Conservation (phyloP, 768 basidiomycete species). For the Mrakia hoshinonis region DNA sequence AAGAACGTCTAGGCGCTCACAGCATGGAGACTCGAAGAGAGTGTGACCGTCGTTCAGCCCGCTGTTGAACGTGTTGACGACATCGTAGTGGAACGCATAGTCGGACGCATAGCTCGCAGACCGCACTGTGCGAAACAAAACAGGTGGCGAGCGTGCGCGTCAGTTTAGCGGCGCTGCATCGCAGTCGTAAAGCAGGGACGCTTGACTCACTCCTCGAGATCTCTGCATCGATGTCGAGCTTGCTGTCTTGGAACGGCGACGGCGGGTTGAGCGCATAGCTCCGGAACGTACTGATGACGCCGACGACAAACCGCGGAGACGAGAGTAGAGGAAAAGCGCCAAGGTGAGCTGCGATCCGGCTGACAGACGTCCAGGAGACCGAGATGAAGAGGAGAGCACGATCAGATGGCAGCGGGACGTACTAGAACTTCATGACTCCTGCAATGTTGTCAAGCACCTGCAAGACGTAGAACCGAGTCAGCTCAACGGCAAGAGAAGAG, state of each 20-base stretch:
- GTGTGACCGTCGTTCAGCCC: slow-evolving; percentile 60
- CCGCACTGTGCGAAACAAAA: slow-evolving; percentile 22
- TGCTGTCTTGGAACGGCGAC: slow-evolving; percentile 49
- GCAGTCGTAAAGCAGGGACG: neutral
- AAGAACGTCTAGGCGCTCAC: neutral
- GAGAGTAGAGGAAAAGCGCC: neutral
- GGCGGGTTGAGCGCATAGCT: slow-evolving; percentile 50
- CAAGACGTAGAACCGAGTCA: neutral
- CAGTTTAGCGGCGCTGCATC: neutral
- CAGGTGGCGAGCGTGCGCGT: neutral
- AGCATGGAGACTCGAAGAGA: slow-evolving; percentile 41
- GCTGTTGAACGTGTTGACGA: slow-evolving; percentile 50
- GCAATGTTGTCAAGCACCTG: slow-evolving; percentile 44
- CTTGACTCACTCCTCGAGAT: slow-evolving; percentile 46
- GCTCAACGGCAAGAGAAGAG: neutral
- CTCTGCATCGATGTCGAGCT: slow-evolving; percentile 49
- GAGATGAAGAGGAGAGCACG: neutral
- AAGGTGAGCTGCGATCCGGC: neutral
- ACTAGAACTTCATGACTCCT: slow-evolving; percentile 47
- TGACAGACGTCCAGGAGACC: neutral
- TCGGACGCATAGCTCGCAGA: slow-evolving; percentile 46
- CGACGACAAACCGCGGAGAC: neutral
- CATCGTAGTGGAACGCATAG: slow-evolving; percentile 55
- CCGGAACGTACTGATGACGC: slow-evolving; percentile 44
- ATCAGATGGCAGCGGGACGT: neutral